phyloP scores from a whole-genome alignment of 1,139 yeast species.

The Blastobotrys illinoisensis region DNA sequence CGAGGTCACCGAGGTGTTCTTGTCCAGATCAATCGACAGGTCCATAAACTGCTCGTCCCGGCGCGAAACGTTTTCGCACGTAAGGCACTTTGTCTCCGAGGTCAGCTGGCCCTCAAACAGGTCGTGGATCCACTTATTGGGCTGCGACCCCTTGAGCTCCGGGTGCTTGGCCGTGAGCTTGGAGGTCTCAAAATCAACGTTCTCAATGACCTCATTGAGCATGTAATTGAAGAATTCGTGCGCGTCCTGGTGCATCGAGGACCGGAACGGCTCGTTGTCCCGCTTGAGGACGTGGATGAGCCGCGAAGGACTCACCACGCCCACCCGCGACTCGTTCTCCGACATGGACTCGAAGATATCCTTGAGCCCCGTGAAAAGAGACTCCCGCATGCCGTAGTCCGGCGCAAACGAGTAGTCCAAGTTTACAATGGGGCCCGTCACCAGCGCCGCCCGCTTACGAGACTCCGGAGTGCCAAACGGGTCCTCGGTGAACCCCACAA shows the following conservation, averaged over 20 bases:
- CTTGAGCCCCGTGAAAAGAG: conserved; percentile 66
- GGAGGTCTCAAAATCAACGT: conserved; percentile 37
- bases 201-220: conserved; percentile 75
- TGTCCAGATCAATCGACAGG: conserved; percentile 77
- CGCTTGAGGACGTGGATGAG: conserved; percentile 70
- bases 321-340: conserved; percentile 63
- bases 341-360: conserved; percentile 82
- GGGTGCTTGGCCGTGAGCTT: conserved; percentile 9
- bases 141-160: conserved; percentile 29
- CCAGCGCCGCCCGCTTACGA: conserved; percentile 72
- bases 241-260: conserved; percentile 96
- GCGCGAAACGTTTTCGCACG: conserved; percentile 82
- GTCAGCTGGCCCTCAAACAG: conserved; percentile 82
- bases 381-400: conserved; percentile 46
- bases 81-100: conserved; percentile 82
- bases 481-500: conserved; percentile 46
- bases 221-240: conserved; percentile 90
- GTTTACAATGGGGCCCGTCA: conserved; percentile 79
- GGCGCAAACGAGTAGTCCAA: conserved; percentile 57
- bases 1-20: conserved; percentile 66
- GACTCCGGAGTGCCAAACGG: conserved; percentile 63
- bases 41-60: conserved; percentile 85
- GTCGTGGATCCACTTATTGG: conserved; percentile 55
- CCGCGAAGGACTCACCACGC: conserved; percentile 78
- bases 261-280: conserved; percentile 78